A percentile compares a stretch with the other conserved stretches of the same genome.
Evolutionary conservation across 768 basidiomycete species (phyloP).

Genomic region (Suillus subluteus): DNA sequence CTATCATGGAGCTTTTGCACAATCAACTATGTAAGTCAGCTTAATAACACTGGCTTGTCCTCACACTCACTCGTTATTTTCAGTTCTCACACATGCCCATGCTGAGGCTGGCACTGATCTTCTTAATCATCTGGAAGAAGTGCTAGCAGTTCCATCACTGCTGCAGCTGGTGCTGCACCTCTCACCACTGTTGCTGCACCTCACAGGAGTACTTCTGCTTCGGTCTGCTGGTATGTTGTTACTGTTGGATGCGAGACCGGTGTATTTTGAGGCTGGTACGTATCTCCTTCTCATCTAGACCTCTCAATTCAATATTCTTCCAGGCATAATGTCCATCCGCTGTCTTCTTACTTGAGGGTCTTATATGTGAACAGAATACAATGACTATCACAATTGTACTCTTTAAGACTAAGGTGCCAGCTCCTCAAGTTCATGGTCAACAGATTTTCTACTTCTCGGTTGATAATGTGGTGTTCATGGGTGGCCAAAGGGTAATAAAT

Average conservation of each 20-base stretch:
- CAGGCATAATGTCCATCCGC: not conserved
- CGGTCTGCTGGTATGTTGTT: not conserved
- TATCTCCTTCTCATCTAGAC: not conserved
- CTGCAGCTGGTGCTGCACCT: not conserved
- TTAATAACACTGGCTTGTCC: not conserved
- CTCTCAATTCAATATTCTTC: not conserved
- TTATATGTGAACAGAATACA: no score
- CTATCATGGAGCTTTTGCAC: not conserved
- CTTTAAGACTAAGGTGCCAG: no score
- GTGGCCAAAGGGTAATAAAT: no score
- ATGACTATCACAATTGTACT: no score
- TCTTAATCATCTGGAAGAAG: not conserved
- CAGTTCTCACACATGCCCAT: not conserved
- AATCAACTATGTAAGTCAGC: not conserved
- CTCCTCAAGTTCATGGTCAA: no score
- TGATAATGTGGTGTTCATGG: no score
- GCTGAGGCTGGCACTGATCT: not conserved
- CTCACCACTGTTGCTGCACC: not conserved
- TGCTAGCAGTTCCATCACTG: not conserved
- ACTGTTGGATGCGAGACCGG: not conserved
- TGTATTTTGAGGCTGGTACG: not conserved
- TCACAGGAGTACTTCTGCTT: not conserved
- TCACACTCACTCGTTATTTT: not conserved
- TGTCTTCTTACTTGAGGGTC: no score
- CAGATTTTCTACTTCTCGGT: no score